Conservation (phyloP, 352 stramenopile genomes). For the Phytophthora pluvialis region DNA sequence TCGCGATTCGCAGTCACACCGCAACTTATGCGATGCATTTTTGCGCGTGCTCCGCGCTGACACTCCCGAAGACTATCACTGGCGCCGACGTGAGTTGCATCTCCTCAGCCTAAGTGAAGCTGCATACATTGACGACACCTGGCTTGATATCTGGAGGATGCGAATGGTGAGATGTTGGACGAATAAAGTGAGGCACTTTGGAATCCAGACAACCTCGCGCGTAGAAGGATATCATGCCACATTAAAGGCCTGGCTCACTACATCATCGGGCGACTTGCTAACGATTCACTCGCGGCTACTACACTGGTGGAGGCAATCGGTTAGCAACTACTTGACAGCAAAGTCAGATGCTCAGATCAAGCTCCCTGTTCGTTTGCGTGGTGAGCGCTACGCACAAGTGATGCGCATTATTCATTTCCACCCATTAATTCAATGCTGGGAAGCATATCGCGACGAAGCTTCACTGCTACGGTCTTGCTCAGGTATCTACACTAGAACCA, state of each 20-base stretch:
- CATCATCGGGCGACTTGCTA: neutral
- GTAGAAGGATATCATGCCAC: neutral
- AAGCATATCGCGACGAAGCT: too few species aligned
- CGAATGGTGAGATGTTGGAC: neutral
- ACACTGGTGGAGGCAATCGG: neutral
- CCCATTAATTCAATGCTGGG: too few species aligned
- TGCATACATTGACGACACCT: too few species aligned
- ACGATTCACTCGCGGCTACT: neutral
- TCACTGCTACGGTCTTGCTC: too few species aligned
- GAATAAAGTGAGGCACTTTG: neutral
- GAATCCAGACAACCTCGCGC: neutral
- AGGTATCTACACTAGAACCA: too few species aligned
- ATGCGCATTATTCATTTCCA: too few species aligned
- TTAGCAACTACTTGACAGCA: too few species aligned
- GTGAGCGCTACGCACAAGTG: too few species aligned
- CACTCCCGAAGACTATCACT: too few species aligned
- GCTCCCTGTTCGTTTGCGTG: too few species aligned
- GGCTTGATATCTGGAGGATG: neutral
- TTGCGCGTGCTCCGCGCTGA: neutral
- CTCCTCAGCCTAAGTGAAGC: too few species aligned
- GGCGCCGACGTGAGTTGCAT: neutral
- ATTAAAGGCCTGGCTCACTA: neutral
- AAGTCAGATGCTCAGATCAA: too few species aligned
- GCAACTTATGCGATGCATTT: neutral
- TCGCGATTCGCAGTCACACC: neutral